Evolutionary conservation across 2,329 filamentous ascomycete genomes (phyloP).

Genomic region (Epichloe coenophiala): DNA sequence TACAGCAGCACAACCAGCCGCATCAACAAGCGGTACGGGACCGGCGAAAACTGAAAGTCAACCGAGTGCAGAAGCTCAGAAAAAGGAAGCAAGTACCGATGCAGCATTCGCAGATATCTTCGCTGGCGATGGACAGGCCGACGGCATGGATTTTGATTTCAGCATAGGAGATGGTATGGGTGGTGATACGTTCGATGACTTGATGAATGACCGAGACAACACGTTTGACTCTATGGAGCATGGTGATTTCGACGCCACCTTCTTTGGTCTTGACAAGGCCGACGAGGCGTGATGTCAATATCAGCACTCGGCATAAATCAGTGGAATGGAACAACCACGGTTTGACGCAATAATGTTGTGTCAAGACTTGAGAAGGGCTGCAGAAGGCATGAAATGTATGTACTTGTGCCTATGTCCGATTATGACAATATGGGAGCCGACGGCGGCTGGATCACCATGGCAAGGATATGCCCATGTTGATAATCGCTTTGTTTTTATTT

Average conservation of each 20-base stretch:
- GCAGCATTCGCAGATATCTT: conserved; percentile 32
- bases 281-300: conserved; percentile 8
- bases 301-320: not conserved
- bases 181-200: conserved; percentile 34
- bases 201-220: conserved; percentile 30
- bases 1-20: conserved; percentile 7
- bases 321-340: no score
- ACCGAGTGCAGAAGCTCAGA: conserved; percentile 11
- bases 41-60: conserved; percentile 1
- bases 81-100: conserved; percentile 15
- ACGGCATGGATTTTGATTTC: conserved; percentile 24
- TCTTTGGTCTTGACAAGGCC: conserved; percentile 26
- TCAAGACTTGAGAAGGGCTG: no score
- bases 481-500: no score
- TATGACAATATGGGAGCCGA: not conserved
- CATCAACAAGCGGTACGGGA: conserved; percentile 5
- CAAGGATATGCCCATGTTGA: not conserved
- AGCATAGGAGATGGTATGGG: conserved; percentile 16
- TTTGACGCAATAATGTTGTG: no score
- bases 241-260: conserved; percentile 33
- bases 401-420: no score
- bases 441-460: not conserved
- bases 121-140: conserved; percentile 26
- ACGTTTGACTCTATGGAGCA: conserved; percentile 28
- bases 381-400: no score